Evolutionary conservation across 73 alveolate genomes (phyloP).

Genomic region (Uronychia setigera): DNA sequence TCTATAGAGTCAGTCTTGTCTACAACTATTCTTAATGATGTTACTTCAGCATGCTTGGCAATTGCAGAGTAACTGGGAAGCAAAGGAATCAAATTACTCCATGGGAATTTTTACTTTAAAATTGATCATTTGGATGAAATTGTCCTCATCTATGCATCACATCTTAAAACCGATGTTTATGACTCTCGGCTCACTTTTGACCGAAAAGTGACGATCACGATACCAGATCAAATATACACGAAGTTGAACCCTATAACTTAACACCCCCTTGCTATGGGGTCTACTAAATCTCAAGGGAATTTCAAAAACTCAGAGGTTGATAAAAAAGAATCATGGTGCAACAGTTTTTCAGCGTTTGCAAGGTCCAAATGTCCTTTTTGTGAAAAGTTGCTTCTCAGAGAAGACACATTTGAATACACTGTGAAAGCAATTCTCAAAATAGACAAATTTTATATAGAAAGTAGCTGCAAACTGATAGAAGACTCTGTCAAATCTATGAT

Average conservation of each 20-base stretch:
- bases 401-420: neutral
- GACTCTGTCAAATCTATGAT: neutral
- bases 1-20: conserved; percentile 34
- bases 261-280: too few relatives aligned
- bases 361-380: neutral
- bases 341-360: too few relatives aligned
- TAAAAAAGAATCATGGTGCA: too few relatives aligned
- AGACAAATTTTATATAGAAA: neutral
- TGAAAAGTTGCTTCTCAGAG: neutral
- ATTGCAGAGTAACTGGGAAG: conserved; percentile 4
- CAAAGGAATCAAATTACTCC: neutral
- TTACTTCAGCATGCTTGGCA: conserved; percentile 19
- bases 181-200: neutral
- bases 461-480: neutral
- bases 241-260: too few relatives aligned
- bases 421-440: neutral
- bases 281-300: too few relatives aligned
- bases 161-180: conserved; percentile 11
- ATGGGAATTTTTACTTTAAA: conserved; percentile 41
- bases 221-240: too few relatives aligned
- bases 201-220: neutral
- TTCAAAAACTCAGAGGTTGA: too few relatives aligned
- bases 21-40: conserved; percentile 9
- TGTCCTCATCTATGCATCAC: conserved; percentile 11
- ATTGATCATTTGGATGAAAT: conserved; percentile 28